These are phyloP conservation scores for Trypanosoma cruzi DNA, from an alignment of 208 protist genomes.

Conservation along the genomic window DNA sequence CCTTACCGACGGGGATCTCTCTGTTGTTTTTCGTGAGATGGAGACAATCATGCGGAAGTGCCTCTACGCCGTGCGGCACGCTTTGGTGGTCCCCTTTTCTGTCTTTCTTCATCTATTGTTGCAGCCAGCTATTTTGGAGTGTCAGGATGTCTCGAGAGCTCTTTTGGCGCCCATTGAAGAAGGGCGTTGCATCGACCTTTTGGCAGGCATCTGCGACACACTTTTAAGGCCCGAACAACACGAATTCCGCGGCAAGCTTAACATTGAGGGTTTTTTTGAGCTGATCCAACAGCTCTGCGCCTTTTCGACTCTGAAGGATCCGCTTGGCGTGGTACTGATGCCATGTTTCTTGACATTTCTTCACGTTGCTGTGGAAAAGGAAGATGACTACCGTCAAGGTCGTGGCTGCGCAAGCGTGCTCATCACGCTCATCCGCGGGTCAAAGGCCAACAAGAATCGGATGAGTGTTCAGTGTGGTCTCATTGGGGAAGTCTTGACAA, in stretches of 20 bases:
- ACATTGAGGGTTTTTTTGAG: slow-evolving; percentile 69
- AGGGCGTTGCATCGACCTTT: slow-evolving; percentile 43
- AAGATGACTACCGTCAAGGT: slow-evolving; percentile 72
- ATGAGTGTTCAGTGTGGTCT: slow-evolving; percentile 49
- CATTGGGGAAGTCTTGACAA: slow-evolving; percentile 50
- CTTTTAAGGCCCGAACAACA: slow-evolving; percentile 42
- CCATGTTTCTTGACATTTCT: slow-evolving; percentile 60
- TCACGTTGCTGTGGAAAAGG: slow-evolving; percentile 38
- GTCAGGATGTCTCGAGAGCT: slow-evolving; percentile 30
- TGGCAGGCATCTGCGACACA: slow-evolving; percentile 40
- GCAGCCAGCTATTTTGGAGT: slow-evolving; percentile 34
- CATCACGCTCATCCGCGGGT: slow-evolving; percentile 80
- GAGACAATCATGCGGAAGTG: slow-evolving; percentile 65
- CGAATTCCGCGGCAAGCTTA: slow-evolving; percentile 44
- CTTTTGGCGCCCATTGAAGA: slow-evolving; percentile 43
- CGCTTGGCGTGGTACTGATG: slow-evolving; percentile 42
- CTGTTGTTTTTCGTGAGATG: slow-evolving; percentile 38
- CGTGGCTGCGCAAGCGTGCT: slow-evolving; percentile 74
- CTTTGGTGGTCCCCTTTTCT: slow-evolving; percentile 45
- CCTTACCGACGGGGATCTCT: slow-evolving; percentile 39
- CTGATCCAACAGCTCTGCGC: slow-evolving; percentile 61
- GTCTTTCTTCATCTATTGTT: slow-evolving; percentile 53
- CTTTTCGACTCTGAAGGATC: slow-evolving; percentile 51
- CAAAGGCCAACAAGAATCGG: slow-evolving; percentile 75
- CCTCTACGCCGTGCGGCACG: slow-evolving; percentile 59